These are phyloP conservation scores for Leccinum rimulosum DNA, from an alignment of 768 basidiomycete species.

Conservation along the genomic window DNA sequence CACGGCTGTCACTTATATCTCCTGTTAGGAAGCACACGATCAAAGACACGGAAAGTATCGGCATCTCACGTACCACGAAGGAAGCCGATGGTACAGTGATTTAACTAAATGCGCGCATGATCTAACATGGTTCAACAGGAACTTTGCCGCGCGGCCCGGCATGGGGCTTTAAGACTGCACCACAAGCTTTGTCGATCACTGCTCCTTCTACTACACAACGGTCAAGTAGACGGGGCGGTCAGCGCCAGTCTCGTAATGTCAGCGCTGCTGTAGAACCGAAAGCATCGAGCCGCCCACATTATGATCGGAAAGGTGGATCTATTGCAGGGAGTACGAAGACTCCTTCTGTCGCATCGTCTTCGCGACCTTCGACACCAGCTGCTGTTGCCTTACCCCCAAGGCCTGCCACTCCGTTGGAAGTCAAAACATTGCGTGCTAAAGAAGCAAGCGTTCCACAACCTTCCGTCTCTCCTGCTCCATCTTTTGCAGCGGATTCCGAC, in stretches of 20 bases:
- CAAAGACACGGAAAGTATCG: conserved; percentile 75
- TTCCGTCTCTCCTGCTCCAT: conserved; percentile 44
- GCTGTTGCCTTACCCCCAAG: conserved; percentile 35
- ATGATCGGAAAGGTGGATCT: conserved; percentile 44
- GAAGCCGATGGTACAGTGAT: conserved; percentile 54
- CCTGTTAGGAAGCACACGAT: conserved; percentile 80
- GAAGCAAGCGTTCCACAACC: conserved; percentile 40
- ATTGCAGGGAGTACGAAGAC: conserved; percentile 37
- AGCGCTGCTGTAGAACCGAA: conserved; percentile 37
- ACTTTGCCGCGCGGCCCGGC: conserved; percentile 69
- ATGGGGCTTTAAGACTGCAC: conserved; percentile 51
- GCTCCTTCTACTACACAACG: conserved; percentile 31
- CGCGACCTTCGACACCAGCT: conserved; percentile 59
- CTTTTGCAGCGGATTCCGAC: conserved; percentile 51
- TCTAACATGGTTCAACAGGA: conserved; percentile 20
- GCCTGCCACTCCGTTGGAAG: conserved; percentile 44
- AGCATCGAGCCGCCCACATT: conserved; percentile 32
- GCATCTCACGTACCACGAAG: conserved; percentile 49
- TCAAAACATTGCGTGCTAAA: conserved; percentile 39
- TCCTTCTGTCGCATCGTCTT: conserved; percentile 47
- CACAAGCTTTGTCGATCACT: conserved; percentile 16
- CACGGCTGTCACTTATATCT: conserved; percentile 1
- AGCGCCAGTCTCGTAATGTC: conserved; percentile 47
- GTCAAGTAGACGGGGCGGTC: conserved; percentile 41
- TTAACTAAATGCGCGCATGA: not conserved